Base-by-base conservation (phyloP, 768 basidiomycete genomes). In the Coprinopsis strossmayeri region DNA sequence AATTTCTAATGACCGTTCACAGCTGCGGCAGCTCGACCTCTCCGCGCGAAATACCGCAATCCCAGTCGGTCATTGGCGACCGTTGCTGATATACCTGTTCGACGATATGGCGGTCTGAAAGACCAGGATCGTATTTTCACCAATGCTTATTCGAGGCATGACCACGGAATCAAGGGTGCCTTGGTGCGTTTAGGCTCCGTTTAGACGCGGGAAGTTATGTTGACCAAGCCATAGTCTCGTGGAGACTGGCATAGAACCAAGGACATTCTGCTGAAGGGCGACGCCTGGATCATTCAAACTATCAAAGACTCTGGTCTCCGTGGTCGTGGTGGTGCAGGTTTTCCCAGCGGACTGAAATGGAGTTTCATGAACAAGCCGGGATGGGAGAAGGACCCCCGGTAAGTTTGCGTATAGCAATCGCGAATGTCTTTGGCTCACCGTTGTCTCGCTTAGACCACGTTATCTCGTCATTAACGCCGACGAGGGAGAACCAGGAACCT, bases 281-380 rank as follows among this genome's bases (percentile, higher is more conserved):
- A 99, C 70, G 78, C 82, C 5, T 99, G 93, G 92, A 93, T 98
- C 58, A 97, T 98, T 51, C 84, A 96, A 62, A 84, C 82, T 37
- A 89, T 98, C 60, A 98, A 99, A 66, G 91, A 91, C 60, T 96
- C 92, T 18, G 95, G 95, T 39, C 77, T 98, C 28, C 82, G 95
- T 61, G 95, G 95, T 11, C 84, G 95, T 48, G 95, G 95, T 45
- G 95, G 95, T 45, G 95, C 95, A 34, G 95, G 95, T 24, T 99
- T 99, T 63, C 95, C 95, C 0, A 88, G 85, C 55, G 95, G 95
- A 20, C 73, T 98, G 58, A 97, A 98, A 64, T 97, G 94, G 94
- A 88, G 85, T 60, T 93, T 92, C 65, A 95, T 98, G 95, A 98
- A 99, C 77, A 99, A 98, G 69, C 94, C 93, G n/a, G 84, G 84